Evolutionary conservation across 2,329 filamentous ascomycete genomes (phyloP).

Genomic region (Dendryphion nanum): DNA sequence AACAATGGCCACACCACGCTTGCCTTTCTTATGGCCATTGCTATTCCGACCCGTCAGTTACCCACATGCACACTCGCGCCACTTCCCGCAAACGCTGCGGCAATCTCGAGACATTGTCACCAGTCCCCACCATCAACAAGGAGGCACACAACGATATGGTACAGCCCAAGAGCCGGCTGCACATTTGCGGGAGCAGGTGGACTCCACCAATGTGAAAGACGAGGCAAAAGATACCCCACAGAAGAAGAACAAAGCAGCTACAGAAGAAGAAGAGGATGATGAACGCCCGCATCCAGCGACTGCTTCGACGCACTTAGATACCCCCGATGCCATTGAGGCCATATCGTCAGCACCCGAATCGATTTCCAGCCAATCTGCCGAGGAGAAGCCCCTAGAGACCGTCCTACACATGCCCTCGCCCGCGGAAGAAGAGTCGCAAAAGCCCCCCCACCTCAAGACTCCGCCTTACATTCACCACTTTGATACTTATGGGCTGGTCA

Average conservation of each 20-base stretch:
- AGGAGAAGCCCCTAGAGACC: conserved; percentile 39
- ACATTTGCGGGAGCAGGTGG: conserved; percentile 23
- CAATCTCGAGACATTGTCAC: conserved; percentile 32
- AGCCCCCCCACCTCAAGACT: conserved; percentile 67
- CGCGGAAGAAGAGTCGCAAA: conserved; percentile 41
- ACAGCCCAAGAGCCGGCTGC: conserved; percentile 48
- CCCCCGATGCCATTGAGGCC: conserved; percentile 12
- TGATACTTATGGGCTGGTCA: conserved; percentile 87
- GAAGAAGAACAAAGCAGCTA: conserved; percentile 6
- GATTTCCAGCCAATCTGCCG: conserved; percentile 10
- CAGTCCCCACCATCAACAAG: conserved; percentile 23
- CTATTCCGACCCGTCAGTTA: conserved; percentile 37
- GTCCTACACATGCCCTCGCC: conserved; percentile 43
- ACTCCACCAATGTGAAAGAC: conserved; percentile 3
- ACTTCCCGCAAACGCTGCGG: conserved; percentile 16
- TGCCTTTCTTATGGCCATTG: conserved; percentile 50
- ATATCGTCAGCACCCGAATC: conserved; percentile 5
- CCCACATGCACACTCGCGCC: conserved; percentile 19
- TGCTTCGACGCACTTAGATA: conserved; percentile 9
- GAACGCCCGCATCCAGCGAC: conserved; percentile 17
- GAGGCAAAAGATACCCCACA: conserved; percentile 3
- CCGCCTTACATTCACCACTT: conserved; percentile 93
- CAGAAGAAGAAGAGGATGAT: conserved; percentile 23
- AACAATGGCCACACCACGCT: conserved; percentile 44
- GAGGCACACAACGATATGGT: conserved; percentile 46